Base-by-base conservation (phyloP, 129 eudicot genomes). In the Erigeron canadensis region DNA sequence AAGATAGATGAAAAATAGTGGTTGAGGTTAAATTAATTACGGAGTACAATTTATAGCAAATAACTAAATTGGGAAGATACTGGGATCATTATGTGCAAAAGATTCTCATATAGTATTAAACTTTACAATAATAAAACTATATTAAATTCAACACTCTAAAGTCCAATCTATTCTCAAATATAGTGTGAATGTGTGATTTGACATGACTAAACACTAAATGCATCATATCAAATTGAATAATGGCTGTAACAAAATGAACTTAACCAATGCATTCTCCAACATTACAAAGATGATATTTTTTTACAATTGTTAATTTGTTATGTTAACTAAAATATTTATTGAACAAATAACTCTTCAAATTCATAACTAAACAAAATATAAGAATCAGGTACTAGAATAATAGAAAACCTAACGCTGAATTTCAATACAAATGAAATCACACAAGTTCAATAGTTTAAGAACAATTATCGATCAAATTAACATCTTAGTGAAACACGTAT, bases 1-100 rank as follows among this genome's bases (percentile, higher is more conserved):
- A 82, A 64, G 13, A 77, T 74, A 69, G 66, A 83, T 19, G 11
- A 38, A 76, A 28, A 6, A 34, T 13, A 10, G 6, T 44, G 42
- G 47, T 6, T 68, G 66, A 28, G 17, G 16, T 28, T 43, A 47
- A 13, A 65, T 23, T 5, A 28, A 3, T 38, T 9, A 55, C n/a
- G n/a, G 34, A 7, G 17, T n/a, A n/a, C n/a, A n/a, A n/a, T 61
- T 61, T 61, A 61, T 61, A 61, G 17, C 7, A 50, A 50, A 13
- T 15, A 50, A n/a, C 12, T 18, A 50, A 7, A 50, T 18, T 15
- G 19, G 7, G 7, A 50, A 15, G 17, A 50, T 2, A 15, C 15
- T 50, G 19, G 2, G 34, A 3, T 28, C 34, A 28, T 28, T 28
- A 15, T 15, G 17, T 50, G 56, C 19, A n/a, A 6, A 15, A 50